Evolutionary conservation across 176 grass and related monocot species (phyloP).

Genomic region (Musa schizocarpa): DNA sequence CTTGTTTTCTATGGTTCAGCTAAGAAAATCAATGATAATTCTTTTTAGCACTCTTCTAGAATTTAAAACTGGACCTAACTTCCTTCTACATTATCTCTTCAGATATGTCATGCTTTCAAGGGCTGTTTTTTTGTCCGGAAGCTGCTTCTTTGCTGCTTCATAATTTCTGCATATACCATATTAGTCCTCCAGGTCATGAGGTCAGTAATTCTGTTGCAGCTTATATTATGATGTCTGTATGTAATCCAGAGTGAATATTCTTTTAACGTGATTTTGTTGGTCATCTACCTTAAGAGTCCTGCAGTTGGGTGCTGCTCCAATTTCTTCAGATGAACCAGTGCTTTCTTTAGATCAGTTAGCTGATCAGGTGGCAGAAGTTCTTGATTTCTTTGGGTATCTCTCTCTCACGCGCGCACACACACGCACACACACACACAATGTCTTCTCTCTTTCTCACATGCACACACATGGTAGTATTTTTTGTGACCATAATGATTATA

Average conservation of each 20-base stretch:
- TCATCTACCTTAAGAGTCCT: constrained; percentile 34
- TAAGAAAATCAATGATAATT: neutral
- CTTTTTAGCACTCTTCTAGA: neutral
- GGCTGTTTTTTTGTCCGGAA: constrained; percentile 92
- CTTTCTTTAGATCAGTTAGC: constrained; percentile 78
- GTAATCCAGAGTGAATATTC: constrained; percentile 2
- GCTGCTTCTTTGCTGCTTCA: constrained; percentile 87
- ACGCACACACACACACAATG: no score
- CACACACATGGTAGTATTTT: no score
- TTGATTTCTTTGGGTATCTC: constrained; percentile 94
- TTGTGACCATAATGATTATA: no score
- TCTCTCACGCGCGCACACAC: neutral
- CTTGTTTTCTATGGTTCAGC: neutral
- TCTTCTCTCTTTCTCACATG: no score
- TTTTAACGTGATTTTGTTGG: constrained; percentile 24
- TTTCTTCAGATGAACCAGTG: constrained; percentile 50
- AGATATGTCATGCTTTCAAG: constrained; percentile 99
- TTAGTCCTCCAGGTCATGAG: constrained; percentile 97
- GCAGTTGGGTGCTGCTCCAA: constrained; percentile 95
- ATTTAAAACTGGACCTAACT: neutral
- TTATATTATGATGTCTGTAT: neutral
- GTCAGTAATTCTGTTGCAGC: constrained; percentile 34
- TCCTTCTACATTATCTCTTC: constrained; percentile 3
- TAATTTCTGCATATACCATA: constrained; percentile 98
- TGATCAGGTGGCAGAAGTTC: constrained; percentile 82